Conservation (phyloP, 2,329 filamentous ascomycete species). For the Xylariomycetidae sp. region DNA sequence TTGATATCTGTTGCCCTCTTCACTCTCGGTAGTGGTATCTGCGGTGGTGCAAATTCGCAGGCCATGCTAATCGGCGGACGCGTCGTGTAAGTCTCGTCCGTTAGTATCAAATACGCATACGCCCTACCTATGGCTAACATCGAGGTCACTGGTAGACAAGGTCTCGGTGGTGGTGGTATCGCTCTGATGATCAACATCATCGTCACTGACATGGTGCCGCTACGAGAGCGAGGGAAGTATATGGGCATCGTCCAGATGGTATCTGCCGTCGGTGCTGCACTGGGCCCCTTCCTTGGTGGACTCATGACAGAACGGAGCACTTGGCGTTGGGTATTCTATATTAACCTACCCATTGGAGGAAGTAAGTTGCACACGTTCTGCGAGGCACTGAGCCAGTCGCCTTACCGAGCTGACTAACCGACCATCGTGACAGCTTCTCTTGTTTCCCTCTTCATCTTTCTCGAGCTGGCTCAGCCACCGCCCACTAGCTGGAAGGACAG, state of each 20-base stretch:
- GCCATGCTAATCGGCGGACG: neutral
- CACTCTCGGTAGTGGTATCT: slow-evolving; percentile 38
- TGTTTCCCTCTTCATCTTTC: too few species aligned
- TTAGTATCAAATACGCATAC: neutral
- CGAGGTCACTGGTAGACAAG: slow-evolving; percentile 29
- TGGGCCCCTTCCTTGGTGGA: slow-evolving; percentile 23
- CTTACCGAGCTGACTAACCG: too few species aligned
- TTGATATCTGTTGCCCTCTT: slow-evolving; percentile 36
- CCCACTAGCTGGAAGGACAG: too few species aligned
- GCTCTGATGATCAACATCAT: too few species aligned
- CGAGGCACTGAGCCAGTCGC: too few species aligned
- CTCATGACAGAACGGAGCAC: slow-evolving; percentile 10
- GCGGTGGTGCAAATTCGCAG: slow-evolving; percentile 6
- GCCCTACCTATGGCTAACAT: neutral
- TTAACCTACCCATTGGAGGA: slow-evolving; percentile 26
- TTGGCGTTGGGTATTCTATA: slow-evolving; percentile 37
- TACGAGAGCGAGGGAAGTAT: slow-evolving; percentile 37
- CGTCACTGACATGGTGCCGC: slow-evolving; percentile 42
- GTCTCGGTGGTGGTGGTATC: slow-evolving; percentile 25
- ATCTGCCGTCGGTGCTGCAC: slow-evolving; percentile 23
- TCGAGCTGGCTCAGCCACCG: too few species aligned
- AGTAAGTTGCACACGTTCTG: too few species aligned
- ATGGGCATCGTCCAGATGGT: slow-evolving; percentile 24
- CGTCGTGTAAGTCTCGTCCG: neutral
- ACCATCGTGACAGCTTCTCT: too few species aligned